phyloP scores from a whole-genome alignment of 139 green algal genomes.

The Ettlia oleoabundans region DNA sequence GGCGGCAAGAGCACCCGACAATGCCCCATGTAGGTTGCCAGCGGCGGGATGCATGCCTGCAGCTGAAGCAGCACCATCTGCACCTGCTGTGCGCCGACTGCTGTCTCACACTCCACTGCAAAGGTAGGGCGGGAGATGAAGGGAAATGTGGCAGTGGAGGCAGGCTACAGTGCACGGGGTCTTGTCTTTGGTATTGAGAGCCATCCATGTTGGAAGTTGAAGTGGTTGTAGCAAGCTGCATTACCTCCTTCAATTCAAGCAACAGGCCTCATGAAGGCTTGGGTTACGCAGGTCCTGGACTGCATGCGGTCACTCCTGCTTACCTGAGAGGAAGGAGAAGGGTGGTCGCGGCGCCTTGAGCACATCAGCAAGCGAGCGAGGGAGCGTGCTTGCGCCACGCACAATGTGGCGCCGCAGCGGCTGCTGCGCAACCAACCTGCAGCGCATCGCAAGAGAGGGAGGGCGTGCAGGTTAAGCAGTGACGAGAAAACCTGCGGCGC shows the following conservation, averaged over 20 bases:
- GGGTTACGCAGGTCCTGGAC: too few species aligned
- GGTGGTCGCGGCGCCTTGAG: slow-evolving; percentile 9
- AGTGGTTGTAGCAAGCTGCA: too few species aligned
- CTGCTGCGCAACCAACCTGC: slow-evolving; percentile 30
- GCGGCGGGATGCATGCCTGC: background rate
- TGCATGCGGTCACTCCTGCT: too few species aligned
- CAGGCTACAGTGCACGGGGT: too few species aligned
- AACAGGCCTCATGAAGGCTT: too few species aligned
- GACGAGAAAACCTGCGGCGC: background rate
- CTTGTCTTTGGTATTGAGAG: too few species aligned
- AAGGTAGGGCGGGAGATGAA: too few species aligned
- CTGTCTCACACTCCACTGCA: background rate
- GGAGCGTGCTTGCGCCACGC: slow-evolving; percentile 4
- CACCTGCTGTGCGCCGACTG: background rate
- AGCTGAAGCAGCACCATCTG: background rate
- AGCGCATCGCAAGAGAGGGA: background rate
- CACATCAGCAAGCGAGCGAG: slow-evolving; percentile 6
- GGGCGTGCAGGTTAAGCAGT: background rate
- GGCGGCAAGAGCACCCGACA: background rate
- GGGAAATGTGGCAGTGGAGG: too few species aligned
- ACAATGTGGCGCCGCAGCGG: slow-evolving; percentile 22
- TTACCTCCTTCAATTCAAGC: too few species aligned
- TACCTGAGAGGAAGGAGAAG: background rate
- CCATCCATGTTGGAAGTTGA: too few species aligned
- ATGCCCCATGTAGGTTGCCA: background rate